Evolutionary conservation across 257 asterid species (phyloP), one percentile per base, ranked within the genome.

Genomic region (Ajuga chamaepitys): DNA sequence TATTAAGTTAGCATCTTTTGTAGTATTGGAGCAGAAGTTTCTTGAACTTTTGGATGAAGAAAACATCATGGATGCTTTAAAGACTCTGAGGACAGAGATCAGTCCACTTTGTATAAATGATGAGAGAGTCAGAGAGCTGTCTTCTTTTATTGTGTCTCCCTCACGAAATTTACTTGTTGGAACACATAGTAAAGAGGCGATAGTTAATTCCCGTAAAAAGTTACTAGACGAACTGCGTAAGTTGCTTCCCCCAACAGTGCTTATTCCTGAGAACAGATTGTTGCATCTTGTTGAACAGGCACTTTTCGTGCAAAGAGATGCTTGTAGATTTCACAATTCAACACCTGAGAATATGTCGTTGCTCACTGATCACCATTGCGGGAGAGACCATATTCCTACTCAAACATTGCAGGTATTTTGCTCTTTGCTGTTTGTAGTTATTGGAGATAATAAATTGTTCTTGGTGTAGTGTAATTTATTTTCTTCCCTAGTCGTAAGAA

Each of bases 201-300:
- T 72, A 77, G 50, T 70, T 48, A 75, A 80, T 72, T 64, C 88
- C 35, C 88, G 85, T 51, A 72, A 74, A 66, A 78, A 74, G 32
- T 68, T 89, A 67, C 83, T 89, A 73, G 91, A 75, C 67, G 85
- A 85, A 75, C 73, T 89, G 81, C 91, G 82, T 55, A 80, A 72
- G 66, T 34, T 89, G 78, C 88, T 86, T 77, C 97, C 97, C 11
- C 85, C 95, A 16, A 34, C 89, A 28, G 81, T 89, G 63, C 77
- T 86, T 71, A 80, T 89, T 60, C 94, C 87, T 17, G 94, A 87
- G 55, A 78, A 79, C 32, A 86, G 94, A 75, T 77, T 89, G 83
- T 71, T 86, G 67, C 89, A 85, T 70, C 94, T 89, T 61, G 84
- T 89, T 70, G 97, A 86, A 70, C 95, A 89, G 75, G 95, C 97